Conservation (phyloP, 2,329 filamentous ascomycete genomes). For the Zymoseptoria pseudotritici region DNA sequence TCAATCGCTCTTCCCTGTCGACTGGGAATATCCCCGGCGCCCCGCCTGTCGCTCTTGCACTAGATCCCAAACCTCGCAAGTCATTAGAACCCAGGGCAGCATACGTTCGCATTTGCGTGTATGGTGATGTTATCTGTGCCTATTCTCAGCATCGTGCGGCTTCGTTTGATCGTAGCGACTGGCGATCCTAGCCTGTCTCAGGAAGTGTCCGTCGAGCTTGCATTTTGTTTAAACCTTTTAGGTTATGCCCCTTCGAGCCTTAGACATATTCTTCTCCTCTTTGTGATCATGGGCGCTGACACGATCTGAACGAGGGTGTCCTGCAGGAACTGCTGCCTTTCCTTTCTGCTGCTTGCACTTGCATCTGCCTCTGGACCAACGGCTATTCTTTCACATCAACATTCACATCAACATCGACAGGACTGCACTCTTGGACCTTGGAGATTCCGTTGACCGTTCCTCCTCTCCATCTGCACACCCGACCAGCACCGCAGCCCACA, state of each 20-base stretch:
- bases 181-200: slow-evolving; percentile 16
- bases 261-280: slow-evolving; percentile 6
- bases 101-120: background rate
- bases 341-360: background rate
- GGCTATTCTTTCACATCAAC: background rate
- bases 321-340: background rate
- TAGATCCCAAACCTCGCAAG: background rate
- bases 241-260: slow-evolving; percentile 16
- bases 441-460: background rate
- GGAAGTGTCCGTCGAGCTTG: slow-evolving; percentile 8
- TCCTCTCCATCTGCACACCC: background rate
- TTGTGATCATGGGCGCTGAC: background rate
- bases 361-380: background rate
- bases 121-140: background rate
- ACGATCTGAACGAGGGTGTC: background rate
- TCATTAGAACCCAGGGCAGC: background rate
- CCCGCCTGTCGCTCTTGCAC: background rate
- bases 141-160: slow-evolving; percentile 7
- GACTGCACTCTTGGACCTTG: background rate
- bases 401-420: background rate
- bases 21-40: background rate
- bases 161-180: slow-evolving; percentile 2
- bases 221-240: slow-evolving; percentile 8
- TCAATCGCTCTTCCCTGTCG: background rate
- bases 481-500: background rate